Conservation (phyloP, 2,329 filamentous ascomycete genomes). For the Periconia macrospinosa region DNA sequence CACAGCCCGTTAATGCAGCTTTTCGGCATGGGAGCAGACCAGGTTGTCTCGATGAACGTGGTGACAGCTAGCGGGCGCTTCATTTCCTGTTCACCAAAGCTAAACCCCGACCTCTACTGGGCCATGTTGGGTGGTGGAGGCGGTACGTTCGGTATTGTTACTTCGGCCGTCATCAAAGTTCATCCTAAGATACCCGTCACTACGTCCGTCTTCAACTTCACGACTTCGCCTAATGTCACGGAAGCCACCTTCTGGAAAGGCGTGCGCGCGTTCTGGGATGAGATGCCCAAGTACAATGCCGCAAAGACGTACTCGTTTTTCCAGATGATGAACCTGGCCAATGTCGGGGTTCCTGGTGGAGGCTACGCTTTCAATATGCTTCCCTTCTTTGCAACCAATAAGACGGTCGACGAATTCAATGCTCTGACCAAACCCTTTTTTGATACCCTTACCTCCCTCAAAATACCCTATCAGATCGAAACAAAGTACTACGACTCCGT, state of each 20-base stretch:
- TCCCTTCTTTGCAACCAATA: slow-evolving; percentile 16
- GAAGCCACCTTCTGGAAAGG: slow-evolving; percentile 26
- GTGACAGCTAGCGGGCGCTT: slow-evolving; percentile 30
- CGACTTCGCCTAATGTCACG: slow-evolving; percentile 11
- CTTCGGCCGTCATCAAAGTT: slow-evolving; percentile 35
- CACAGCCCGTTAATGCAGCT: slow-evolving; percentile 56
- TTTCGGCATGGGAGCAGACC: slow-evolving; percentile 43
- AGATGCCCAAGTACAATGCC: slow-evolving; percentile 11
- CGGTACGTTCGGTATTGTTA: slow-evolving; percentile 39
- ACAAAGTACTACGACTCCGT: slow-evolving; percentile 24
- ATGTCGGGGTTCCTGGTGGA: neutral
- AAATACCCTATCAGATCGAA: slow-evolving; percentile 12
- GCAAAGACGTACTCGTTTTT: slow-evolving; percentile 15
- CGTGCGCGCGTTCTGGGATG: slow-evolving; percentile 11
- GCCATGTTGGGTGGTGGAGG: slow-evolving; percentile 44
- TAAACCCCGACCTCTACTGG: slow-evolving; percentile 44
- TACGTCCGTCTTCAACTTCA: slow-evolving; percentile 32
- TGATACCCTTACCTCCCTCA: slow-evolving; percentile 10
- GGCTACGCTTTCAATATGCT: slow-evolving; percentile 12
- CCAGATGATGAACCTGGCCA: slow-evolving; percentile 7
- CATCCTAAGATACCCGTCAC: slow-evolving; percentile 35
- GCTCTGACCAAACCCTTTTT: slow-evolving; percentile 15
- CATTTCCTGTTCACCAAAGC: slow-evolving; percentile 24
- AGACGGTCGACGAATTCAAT: slow-evolving; percentile 13
- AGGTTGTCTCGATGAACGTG: slow-evolving; percentile 41